Evolutionary conservation across 352 stramenopile species (phyloP).

Genomic region (Plasmopara viticola): DNA sequence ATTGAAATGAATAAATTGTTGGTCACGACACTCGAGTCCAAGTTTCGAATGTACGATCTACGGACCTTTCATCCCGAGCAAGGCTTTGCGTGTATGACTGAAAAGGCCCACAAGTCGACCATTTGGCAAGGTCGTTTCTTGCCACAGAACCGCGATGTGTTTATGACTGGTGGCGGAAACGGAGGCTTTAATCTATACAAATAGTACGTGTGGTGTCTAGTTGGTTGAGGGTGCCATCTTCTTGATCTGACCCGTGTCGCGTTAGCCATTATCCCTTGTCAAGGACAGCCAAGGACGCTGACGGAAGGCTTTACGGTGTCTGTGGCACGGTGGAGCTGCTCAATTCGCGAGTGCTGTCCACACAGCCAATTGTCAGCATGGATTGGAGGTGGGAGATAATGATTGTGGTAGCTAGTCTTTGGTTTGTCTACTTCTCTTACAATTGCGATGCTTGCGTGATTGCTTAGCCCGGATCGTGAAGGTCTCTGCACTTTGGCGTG

Average conservation of each 20-base stretch:
- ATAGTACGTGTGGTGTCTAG: slow-evolving; percentile 74
- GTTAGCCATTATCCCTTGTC: slow-evolving; percentile 73
- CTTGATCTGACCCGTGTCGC: slow-evolving; percentile 17
- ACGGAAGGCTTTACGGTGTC: slow-evolving; percentile 82
- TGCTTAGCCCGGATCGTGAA: slow-evolving; percentile 81
- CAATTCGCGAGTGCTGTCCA: slow-evolving; percentile 93
- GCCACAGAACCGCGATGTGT: slow-evolving; percentile 94
- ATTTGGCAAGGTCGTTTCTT: slow-evolving; percentile 93
- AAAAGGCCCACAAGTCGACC: slow-evolving; percentile 93
- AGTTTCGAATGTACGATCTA: slow-evolving; percentile 94
- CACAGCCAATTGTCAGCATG: slow-evolving; percentile 94
- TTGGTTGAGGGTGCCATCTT: neutral
- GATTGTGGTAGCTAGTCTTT: neutral
- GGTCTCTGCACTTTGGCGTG: slow-evolving; percentile 88
- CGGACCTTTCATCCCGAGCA: slow-evolving; percentile 89
- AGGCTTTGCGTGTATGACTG: slow-evolving; percentile 88
- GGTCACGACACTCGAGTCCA: slow-evolving; percentile 93
- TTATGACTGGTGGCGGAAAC: slow-evolving; percentile 95
- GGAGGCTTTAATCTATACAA: slow-evolving; percentile 97
- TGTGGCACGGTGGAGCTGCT: slow-evolving; percentile 91
- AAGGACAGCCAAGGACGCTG: slow-evolving; percentile 79
- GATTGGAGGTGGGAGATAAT: slow-evolving; percentile 85
- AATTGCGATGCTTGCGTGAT: slow-evolving; percentile 1
- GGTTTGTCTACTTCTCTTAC: neutral
- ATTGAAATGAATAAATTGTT: slow-evolving; percentile 98